phyloP scores from a whole-genome alignment of 176 grass and related monocot genomes.

The Oropetium thomaeum region DNA sequence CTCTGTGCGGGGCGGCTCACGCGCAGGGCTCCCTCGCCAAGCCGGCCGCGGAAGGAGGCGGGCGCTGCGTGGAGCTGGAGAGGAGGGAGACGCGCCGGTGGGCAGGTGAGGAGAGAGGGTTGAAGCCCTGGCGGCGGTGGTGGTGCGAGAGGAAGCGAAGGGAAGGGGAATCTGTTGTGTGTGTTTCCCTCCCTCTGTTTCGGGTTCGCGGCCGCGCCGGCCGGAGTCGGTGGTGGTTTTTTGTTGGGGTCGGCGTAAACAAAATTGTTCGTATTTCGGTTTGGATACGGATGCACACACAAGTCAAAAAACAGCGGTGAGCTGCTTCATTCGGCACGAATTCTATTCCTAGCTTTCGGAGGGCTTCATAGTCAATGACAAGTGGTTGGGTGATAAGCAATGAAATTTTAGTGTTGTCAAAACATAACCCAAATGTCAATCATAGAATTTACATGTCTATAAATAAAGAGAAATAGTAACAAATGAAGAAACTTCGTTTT shows the following conservation, averaged over 20 bases:
- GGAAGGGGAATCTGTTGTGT: slow-evolving; percentile 29
- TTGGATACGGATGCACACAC: background rate
- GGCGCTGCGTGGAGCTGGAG: background rate
- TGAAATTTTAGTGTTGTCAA: background rate
- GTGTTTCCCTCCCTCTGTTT: background rate
- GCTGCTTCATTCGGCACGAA: background rate
- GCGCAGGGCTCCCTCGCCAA: background rate
- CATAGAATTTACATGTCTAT: background rate
- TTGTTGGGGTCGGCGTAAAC: background rate
- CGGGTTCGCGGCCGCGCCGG: background rate
- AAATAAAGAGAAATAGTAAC: too few species aligned
- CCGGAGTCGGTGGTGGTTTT: background rate
- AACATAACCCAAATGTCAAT: background rate
- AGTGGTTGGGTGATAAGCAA: background rate
- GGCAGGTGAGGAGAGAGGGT: background rate
- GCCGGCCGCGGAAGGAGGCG: slow-evolving; percentile 6
- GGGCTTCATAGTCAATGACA: background rate
- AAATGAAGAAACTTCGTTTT: too few species aligned
- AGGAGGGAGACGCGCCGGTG: background rate
- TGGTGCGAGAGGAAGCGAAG: background rate
- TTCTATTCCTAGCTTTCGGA: background rate
- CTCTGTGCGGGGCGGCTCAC: background rate
- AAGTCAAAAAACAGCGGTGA: background rate
- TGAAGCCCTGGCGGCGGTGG: background rate
- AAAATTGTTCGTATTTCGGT: background rate